These are phyloP conservation scores for Coemansia javaensis DNA, from an alignment of 192 early-diverging fungal genomes.

Conservation along the genomic window DNA sequence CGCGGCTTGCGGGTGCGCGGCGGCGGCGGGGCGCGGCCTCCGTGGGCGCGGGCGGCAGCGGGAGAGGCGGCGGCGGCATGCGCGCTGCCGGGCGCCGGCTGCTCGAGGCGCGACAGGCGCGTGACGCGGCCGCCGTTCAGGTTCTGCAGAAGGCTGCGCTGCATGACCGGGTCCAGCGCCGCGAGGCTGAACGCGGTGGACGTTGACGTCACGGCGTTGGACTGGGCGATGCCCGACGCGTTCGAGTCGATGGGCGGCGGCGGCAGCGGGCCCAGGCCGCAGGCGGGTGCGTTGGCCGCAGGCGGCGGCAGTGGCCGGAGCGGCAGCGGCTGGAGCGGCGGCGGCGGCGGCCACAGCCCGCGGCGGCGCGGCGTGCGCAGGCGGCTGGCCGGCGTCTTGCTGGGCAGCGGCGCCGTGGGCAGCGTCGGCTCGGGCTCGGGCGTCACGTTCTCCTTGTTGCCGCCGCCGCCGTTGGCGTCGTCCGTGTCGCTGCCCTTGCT, in stretches of 20 bases:
- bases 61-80: not conserved
- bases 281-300: slow-evolving; percentile 2
- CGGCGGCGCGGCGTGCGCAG: slow-evolving; percentile 21
- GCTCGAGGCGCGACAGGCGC: slow-evolving; percentile 42
- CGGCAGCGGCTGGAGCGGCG: not conserved
- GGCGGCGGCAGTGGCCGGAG: too few species aligned
- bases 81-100: slow-evolving; percentile 16
- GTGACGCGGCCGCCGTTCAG: slow-evolving; percentile 45
- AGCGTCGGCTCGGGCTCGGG: slow-evolving; percentile 40
- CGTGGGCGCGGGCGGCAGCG: slow-evolving; percentile 1
- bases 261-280: not conserved
- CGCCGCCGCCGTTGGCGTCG: slow-evolving; percentile 32
- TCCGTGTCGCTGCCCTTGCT: slow-evolving; percentile 50
- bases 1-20: slow-evolving; percentile 42
- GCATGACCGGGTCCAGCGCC: slow-evolving; percentile 28
- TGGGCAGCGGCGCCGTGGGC: slow-evolving; percentile 21
- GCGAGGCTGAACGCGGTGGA: slow-evolving; percentile 40
- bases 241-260: slow-evolving; percentile 40
- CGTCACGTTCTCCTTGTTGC: slow-evolving; percentile 47
- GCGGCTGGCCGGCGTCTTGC: slow-evolving; percentile 45
- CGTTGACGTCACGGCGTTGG: slow-evolving; percentile 29
- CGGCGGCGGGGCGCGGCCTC: slow-evolving; percentile 23
- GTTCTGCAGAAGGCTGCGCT: slow-evolving; percentile 43
- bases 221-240: slow-evolving; percentile 42
- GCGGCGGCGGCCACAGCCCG: slow-evolving; percentile 7